A percentile compares a stretch with the other conserved stretches of the same genome.
These are phyloP conservation scores for Shiraia bambusicola DNA, from an alignment of 2,329 filamentous ascomycete species.

Conservation along the genomic window DNA sequence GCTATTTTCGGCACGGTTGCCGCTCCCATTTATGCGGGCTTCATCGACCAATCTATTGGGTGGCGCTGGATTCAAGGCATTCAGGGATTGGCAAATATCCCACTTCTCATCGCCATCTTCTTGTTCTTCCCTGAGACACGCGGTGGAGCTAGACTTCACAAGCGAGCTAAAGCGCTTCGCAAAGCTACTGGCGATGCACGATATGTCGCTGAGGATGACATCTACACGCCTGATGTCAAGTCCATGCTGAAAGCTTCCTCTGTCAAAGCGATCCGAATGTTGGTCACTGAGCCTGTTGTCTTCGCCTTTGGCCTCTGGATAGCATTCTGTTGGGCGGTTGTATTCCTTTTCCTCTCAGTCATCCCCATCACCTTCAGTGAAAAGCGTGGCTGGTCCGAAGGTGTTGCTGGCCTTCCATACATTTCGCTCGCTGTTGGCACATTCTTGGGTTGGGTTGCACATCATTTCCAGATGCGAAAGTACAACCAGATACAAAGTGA, in stretches of 20 bases:
- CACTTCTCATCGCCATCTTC: constrained; percentile 49
- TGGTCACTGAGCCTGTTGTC: constrained; percentile 53
- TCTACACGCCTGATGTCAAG: constrained; percentile 53
- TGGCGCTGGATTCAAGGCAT: constrained; percentile 59
- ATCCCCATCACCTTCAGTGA: constrained; percentile 46
- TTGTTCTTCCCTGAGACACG: constrained; percentile 48
- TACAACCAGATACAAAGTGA: constrained; percentile 48
- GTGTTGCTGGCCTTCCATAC: constrained; percentile 53
- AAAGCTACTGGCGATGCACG: constrained; percentile 52
- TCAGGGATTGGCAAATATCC: constrained; percentile 55
- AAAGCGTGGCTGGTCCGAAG: constrained; percentile 56
- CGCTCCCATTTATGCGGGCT: constrained; percentile 57
- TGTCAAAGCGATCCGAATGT: constrained; percentile 55
- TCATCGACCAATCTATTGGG: constrained; percentile 55
- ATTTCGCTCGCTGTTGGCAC: constrained; percentile 54
- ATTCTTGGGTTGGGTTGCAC: constrained; percentile 51
- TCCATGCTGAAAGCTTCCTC: constrained; percentile 51
- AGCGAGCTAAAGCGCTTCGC: constrained; percentile 53
- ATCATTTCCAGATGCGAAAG: constrained; percentile 55
- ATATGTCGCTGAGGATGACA: constrained; percentile 54
- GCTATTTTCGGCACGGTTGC: constrained; percentile 51
- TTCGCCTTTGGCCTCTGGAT: constrained; percentile 56
- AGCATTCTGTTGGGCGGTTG: constrained; percentile 55
- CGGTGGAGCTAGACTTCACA: constrained; percentile 51
- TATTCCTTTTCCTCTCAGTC: constrained; percentile 55